phyloP scores from a whole-genome alignment of 345 rosid genomes.

The Firmiana major region DNA sequence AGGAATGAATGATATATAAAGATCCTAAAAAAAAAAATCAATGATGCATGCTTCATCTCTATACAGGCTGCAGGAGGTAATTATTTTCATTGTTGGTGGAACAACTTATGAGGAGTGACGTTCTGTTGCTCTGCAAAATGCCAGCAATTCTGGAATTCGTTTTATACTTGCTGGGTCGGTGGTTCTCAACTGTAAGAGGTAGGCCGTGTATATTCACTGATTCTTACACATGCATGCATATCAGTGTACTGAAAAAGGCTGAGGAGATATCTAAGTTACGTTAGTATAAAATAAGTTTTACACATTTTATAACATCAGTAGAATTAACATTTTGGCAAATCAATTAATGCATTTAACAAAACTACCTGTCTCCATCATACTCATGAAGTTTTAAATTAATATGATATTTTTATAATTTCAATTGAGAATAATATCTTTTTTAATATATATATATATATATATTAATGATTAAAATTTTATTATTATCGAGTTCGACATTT shows the following conservation, averaged over 20 bases:
- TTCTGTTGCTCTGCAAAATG: constrained; percentile 70
- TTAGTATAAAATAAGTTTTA: no score
- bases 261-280: no score
- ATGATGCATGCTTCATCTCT: constrained; percentile 1
- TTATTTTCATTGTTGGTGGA: constrained; percentile 90
- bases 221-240: not conserved
- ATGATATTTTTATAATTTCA: no score
- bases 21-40: not conserved
- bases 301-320: no score
- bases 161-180: constrained; percentile 82
- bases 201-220: constrained; percentile 8
- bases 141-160: constrained; percentile 73
- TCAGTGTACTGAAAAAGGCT: not conserved
- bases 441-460: no score
- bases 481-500: no score
- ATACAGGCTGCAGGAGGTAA: constrained; percentile 79
- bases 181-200: constrained; percentile 86
- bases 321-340: no score
- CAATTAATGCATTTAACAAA: no score
- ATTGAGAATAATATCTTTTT: no score
- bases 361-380: no score
- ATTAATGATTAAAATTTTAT: no score
- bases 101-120: constrained; percentile 95
- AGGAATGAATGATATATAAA: not conserved
- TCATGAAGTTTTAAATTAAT: no score